phyloP scores from a whole-genome alignment of 2,329 filamentous ascomycete genomes.

The Ceratocystis ficicola region DNA sequence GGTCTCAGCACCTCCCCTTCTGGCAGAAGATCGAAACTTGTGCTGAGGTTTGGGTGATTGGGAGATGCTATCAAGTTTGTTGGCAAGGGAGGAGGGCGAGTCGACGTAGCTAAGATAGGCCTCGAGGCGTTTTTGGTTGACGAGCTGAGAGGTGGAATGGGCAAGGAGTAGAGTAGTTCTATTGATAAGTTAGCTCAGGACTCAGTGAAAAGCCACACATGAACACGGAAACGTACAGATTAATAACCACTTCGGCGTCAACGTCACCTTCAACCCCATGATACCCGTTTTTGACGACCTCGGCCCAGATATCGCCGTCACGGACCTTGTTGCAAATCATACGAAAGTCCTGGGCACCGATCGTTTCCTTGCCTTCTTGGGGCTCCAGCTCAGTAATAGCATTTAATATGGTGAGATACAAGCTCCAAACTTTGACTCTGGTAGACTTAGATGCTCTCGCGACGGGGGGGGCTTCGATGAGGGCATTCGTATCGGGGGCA shows the following conservation, averaged over 20 bases:
- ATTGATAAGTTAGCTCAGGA: not conserved
- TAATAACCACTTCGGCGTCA: constrained; percentile 87
- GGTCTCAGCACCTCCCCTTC: constrained; percentile 59
- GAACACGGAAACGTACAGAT: constrained; percentile 47
- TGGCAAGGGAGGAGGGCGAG: constrained; percentile 58
- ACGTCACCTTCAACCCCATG: constrained; percentile 79
- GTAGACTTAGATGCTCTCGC: constrained; percentile 69
- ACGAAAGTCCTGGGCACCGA: constrained; percentile 79
- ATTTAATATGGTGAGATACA: constrained; percentile 89
- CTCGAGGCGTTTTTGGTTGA: constrained; percentile 82
- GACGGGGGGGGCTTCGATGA: constrained; percentile 54
- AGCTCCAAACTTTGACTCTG: constrained; percentile 89
- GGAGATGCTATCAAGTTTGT: constrained; percentile 42
- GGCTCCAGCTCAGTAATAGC: constrained; percentile 77
- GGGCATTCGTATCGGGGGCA: constrained; percentile 36
- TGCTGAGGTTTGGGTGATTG: constrained; percentile 30
- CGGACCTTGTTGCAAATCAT: constrained; percentile 69
- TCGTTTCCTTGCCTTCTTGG: constrained; percentile 78
- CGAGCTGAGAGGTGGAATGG: constrained; percentile 70
- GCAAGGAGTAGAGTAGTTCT: constrained; percentile 82
- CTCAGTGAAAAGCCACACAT: not conserved
- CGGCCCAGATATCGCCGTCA: constrained; percentile 88
- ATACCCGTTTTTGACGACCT: constrained; percentile 78
- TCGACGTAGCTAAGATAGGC: constrained; percentile 57
- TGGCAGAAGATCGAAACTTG: constrained; percentile 37